phyloP scores from a whole-genome alignment of 1,284 basidiomycete genomes.

The Moesziomyces antarcticus region DNA sequence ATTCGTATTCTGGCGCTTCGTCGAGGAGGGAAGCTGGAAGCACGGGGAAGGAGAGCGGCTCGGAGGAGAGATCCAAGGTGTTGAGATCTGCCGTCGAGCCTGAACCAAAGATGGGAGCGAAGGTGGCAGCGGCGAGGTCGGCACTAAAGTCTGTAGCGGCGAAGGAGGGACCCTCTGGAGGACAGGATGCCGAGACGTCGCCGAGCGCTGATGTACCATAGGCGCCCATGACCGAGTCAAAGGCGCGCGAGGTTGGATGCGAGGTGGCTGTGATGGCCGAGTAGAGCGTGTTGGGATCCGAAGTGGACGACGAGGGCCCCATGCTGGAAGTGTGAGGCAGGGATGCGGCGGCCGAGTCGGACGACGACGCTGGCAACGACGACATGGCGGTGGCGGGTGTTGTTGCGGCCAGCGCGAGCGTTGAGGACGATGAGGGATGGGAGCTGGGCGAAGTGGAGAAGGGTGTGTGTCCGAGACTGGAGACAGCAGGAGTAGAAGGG shows the following conservation, averaged over 20 bases:
- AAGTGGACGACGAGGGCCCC: constrained; percentile 11
- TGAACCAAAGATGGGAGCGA: constrained; percentile 16
- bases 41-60: constrained; percentile 59
- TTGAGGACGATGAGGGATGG: constrained; percentile 18
- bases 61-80: constrained; percentile 7
- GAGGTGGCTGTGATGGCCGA: constrained; percentile 7
- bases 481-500: constrained; percentile 6
- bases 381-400: constrained; percentile 18
- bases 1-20: constrained; percentile 62
- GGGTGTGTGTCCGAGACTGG: constrained; percentile 10
- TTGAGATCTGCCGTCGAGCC: constrained; percentile 4
- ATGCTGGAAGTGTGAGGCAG: constrained; percentile 20
- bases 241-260: constrained; percentile 13
- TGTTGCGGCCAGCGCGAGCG: constrained; percentile 16
- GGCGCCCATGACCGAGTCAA: constrained; percentile 23
- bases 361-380: constrained; percentile 10
- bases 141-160: constrained; percentile 33
- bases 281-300: constrained; percentile 21
- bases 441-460: constrained; percentile 13
- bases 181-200: constrained; percentile 29
- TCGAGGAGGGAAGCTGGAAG: constrained; percentile 60
- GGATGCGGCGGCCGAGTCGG: constrained; percentile 6
- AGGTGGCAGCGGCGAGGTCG: constrained; percentile 35
- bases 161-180: constrained; percentile 34
- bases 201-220: constrained; percentile 15